A percentile compares a stretch with the other conserved stretches of the same genome.
These are phyloP conservation scores for Ricinus communis DNA, from an alignment of 345 rosid species.

Conservation along the genomic window DNA sequence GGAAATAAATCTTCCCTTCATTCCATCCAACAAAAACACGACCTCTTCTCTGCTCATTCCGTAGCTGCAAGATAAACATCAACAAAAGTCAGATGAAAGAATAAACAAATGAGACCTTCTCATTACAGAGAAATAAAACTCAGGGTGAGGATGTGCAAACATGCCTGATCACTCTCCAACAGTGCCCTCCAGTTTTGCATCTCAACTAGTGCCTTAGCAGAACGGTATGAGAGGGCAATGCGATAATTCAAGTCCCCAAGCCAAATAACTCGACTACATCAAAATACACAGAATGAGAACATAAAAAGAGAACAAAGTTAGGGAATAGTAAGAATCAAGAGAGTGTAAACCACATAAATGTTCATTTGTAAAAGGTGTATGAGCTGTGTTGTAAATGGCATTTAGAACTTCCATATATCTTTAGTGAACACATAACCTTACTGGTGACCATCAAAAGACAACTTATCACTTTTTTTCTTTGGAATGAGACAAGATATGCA, in stretches of 20 bases:
- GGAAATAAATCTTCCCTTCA: slow-evolving; percentile 95
- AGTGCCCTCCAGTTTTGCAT: slow-evolving; percentile 99
- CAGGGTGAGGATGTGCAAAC: slow-evolving; percentile 13
- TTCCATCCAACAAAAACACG: slow-evolving; percentile 89
- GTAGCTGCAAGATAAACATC: slow-evolving; percentile 49
- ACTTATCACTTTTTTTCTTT: neutral
- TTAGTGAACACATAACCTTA: neutral
- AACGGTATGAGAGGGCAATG: slow-evolving; percentile 87
- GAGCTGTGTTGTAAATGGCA: neutral
- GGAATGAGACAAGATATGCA: too few species aligned
- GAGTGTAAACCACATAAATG: neutral
- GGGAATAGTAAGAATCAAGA: neutral
- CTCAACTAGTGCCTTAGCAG: slow-evolving; percentile 96
- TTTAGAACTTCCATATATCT: neutral
- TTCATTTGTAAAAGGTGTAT: neutral
- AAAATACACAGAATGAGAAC: slow-evolving; percentile 12
- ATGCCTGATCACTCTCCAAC: slow-evolving; percentile 91
- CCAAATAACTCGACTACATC: slow-evolving; percentile 88
- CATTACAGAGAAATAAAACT: slow-evolving; percentile 7
- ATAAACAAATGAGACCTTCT: neutral
- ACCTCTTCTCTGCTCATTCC: slow-evolving; percentile 86
- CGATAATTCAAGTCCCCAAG: slow-evolving; percentile 98
- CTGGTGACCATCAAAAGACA: neutral
- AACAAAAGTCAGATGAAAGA: slow-evolving; percentile 23
- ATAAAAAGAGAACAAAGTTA: neutral